Base-by-base conservation (phyloP, 2,329 filamentous ascomycete genomes). In the Diaporthe helianthi region DNA sequence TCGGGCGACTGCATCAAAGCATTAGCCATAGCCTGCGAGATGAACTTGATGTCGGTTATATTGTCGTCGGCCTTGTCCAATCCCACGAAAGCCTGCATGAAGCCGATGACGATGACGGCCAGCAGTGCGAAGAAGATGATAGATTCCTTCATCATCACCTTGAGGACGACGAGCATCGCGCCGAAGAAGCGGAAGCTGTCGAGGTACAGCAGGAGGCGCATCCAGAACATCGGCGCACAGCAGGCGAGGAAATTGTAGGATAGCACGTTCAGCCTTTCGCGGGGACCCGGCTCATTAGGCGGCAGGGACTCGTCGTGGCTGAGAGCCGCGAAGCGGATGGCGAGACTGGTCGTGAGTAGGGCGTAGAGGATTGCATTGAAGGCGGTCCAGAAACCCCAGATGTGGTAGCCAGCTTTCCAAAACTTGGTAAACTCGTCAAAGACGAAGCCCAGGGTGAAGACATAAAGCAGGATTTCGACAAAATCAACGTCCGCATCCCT, bases 161-260 rank as follows among this genome's bases (percentile, higher is more conserved):
- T 97, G 53, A 99, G 84, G 2, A 99, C 94, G 2, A 99, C 95
- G 1, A 99, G 87, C 96, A 99, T 99, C 61, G 95, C 94, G 29
- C 96, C 96, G 76, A 99, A 99, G 84, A 99, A 99, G 67, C 93
- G 90, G 85, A 97, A 89, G 41, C 92, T 93, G 80, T 99, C 96
- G 22, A 99, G 88, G 77, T 98, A 99, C 8, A 99, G 87, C 72
- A 99, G 82, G 70, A 99, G 85, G 5, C 96, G 92, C 77, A 90
- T 92, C 95, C 96, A 99, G 80, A 99, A 98, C 92, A 99, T 93
- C 0, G 96, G 96, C 0, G 96, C 94, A 3, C 91, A 90, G 79
- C 98, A 97, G 12, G 96, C 94, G 29, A 99, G 83, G 78, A 98
- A 94, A 80, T 97, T 97, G 81, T 99, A 99, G 77, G 92, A 94